Evolutionary conservation across 192 early-diverging fungal species (phyloP).

Genomic region (Backusella tarrabulga): DNA sequence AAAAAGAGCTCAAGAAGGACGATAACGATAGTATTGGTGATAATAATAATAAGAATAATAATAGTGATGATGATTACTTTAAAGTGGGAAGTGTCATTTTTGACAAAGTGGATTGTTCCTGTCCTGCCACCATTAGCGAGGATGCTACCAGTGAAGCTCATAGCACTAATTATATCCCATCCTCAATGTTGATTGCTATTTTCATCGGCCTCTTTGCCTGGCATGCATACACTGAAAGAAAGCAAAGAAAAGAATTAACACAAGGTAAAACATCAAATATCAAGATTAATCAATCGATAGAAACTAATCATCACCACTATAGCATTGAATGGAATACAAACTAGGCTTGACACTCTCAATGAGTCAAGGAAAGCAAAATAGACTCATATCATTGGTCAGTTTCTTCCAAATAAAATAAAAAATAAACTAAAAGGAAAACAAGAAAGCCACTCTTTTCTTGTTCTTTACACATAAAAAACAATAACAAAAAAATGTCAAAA

Average conservation of each 20-base stretch:
- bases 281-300: background rate
- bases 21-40: background rate
- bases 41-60: too few relatives aligned
- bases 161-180: background rate
- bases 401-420: background rate
- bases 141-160: background rate
- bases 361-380: background rate
- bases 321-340: background rate
- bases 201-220: background rate
- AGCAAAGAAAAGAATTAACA: background rate
- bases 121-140: background rate
- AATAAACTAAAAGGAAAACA: background rate
- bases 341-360: background rate
- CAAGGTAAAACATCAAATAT: background rate
- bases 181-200: background rate
- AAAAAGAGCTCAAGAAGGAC: background rate
- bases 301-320: background rate
- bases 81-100: background rate
- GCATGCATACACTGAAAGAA: background rate
- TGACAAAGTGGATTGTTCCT: background rate
- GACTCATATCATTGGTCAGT: background rate
- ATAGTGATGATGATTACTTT: background rate
- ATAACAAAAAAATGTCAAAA: constrained; percentile 7
- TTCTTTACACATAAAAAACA: background rate
- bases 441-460: background rate